Conservation (phyloP, 108 stramenopile species). For the Nitzschia sp. region DNA sequence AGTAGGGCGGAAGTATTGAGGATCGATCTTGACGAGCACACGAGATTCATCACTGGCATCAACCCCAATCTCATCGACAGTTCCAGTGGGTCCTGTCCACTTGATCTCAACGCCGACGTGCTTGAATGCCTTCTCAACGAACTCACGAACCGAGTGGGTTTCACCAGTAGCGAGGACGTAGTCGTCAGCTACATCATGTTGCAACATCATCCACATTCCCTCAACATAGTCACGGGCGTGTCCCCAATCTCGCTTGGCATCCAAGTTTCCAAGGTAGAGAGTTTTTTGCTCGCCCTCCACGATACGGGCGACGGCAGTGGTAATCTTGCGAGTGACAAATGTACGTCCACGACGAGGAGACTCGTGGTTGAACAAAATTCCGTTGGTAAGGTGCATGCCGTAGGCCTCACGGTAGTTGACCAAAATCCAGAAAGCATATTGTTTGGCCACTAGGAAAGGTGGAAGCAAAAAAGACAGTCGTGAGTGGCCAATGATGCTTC, state of each 20-base stretch:
- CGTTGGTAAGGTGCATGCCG: conserved; percentile 96
- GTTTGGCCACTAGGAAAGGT: conserved; percentile 94
- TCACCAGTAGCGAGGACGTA: conserved; percentile 98
- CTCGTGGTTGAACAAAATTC: conserved; percentile 99
- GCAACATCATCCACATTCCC: conserved; percentile 99
- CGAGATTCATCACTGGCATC: conserved; percentile 80
- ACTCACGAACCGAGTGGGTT: conserved; percentile 96
- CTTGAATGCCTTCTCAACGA: conserved; percentile 93
- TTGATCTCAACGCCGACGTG: conserved; percentile 78
- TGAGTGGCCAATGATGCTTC: neutral
- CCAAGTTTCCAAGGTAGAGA: conserved; percentile 95
- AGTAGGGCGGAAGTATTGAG: conserved; percentile 97
- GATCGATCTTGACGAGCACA: conserved; percentile 91
- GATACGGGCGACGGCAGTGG: conserved; percentile 91
- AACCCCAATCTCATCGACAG: conserved; percentile 93
- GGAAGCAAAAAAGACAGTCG: conserved; percentile 85
- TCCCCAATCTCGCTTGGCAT: conserved; percentile 99
- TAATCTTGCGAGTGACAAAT: conserved; percentile 99
- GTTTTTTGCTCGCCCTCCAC: conserved; percentile 78
- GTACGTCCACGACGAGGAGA: conserved; percentile 97
- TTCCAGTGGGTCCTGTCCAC: conserved; percentile 90
- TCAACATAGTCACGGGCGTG: conserved; percentile 98
- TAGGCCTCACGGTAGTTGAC: conserved; percentile 99
- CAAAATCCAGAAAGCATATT: conserved; percentile 98
- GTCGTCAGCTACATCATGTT: conserved; percentile 93